Percentiles rank a stretch among this genome's conserved stretches.
Evolutionary conservation across 2,329 filamentous ascomycete species (phyloP).

Genomic region (Colletotrichum phormii): DNA sequence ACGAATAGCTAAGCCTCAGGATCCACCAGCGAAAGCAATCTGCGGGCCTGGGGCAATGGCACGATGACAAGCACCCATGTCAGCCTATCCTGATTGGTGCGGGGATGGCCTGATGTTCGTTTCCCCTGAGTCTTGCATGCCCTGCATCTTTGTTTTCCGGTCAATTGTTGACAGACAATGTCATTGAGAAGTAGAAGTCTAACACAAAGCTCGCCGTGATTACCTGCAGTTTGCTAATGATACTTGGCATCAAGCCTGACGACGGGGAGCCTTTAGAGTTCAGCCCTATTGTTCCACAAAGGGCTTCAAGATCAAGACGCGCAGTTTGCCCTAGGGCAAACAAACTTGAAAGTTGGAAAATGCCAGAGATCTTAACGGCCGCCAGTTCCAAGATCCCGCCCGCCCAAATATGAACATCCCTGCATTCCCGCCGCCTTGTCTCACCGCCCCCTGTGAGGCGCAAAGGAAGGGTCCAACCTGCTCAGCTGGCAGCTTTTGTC

Average conservation of each 20-base stretch:
- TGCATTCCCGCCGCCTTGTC: not conserved
- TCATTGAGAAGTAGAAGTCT: not conserved
- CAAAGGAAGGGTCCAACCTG: not conserved
- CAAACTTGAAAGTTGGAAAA: not conserved
- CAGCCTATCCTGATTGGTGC: not conserved
- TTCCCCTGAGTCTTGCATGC: not conserved
- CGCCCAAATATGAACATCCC: not conserved
- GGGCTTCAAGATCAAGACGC: not conserved
- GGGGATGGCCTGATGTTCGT: not conserved
- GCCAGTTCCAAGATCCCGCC: not conserved
- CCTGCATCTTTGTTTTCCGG: not conserved
- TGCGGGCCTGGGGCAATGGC: not conserved
- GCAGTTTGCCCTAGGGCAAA: not conserved
- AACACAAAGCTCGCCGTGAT: not conserved
- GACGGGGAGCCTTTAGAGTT: not conserved
- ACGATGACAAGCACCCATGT: not conserved
- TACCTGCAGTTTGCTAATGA: not conserved
- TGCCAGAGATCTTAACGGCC: not conserved
- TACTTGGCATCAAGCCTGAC: not conserved
- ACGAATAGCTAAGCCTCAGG: not conserved
- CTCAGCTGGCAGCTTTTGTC: not conserved
- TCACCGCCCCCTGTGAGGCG: conserved; percentile 7
- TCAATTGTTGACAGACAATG: not conserved
- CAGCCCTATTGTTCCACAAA: not conserved
- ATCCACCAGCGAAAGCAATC: not conserved